A percentile compares a stretch with the other conserved stretches of the same genome.
Evolutionary conservation across 345 rosid genomes (phyloP).

Genomic region (Eucalyptus cloeziana): DNA sequence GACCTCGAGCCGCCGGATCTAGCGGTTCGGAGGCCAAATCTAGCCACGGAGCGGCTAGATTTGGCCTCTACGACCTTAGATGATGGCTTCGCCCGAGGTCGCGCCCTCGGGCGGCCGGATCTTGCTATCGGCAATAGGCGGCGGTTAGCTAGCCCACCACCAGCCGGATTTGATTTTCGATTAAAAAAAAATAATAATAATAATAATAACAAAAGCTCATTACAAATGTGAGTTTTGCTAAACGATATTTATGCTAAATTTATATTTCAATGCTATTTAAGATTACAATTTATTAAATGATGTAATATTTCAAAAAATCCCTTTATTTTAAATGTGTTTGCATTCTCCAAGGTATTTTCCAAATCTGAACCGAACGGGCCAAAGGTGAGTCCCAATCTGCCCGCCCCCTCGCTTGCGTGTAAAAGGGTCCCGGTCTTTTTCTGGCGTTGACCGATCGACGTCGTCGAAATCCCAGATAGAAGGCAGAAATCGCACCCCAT

Average conservation of each 20-base stretch:
- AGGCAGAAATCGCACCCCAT: background rate
- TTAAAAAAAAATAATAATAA: no score
- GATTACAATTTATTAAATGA: no score
- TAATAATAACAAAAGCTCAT: fast-evolving
- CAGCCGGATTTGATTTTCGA: fast-evolving
- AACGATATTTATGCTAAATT: no score
- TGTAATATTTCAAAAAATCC: fast-evolving
- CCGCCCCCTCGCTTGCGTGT: background rate
- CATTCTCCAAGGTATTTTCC: no score
- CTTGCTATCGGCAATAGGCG: fast-evolving
- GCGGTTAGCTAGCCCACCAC: fast-evolving
- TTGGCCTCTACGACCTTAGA: no score
- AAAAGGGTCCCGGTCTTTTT: background rate
- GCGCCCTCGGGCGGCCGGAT: fast-evolving
- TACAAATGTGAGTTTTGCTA: no score
- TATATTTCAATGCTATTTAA: no score
- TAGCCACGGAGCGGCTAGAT: fast-evolving
- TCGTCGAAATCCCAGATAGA: background rate
- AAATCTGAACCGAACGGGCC: no score
- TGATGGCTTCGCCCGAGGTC: fast-evolving
- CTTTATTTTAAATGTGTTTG: no score
- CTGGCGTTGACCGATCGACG: background rate
- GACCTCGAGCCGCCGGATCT: no score
- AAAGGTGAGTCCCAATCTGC: no score
- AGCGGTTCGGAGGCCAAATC: no score